Conservation (phyloP, 257 asterid genomes). For the Orobanche coerulescens region DNA sequence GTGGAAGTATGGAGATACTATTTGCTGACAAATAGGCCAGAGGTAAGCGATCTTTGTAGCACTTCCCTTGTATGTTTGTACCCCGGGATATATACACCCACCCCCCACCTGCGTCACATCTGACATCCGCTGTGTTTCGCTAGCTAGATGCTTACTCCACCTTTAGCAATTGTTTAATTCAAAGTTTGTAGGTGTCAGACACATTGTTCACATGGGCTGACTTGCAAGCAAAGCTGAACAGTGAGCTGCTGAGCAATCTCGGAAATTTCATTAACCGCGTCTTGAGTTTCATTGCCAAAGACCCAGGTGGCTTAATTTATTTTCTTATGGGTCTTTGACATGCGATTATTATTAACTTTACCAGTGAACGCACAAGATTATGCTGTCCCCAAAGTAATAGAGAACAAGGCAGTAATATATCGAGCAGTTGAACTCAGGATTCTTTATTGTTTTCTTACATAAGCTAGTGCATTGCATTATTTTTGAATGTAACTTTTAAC, state of each 20-base stretch:
- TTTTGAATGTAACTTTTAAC: neutral
- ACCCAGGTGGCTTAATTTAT: slow-evolving; percentile 48
- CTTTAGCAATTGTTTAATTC: neutral
- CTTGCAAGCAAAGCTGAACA: slow-evolving; percentile 81
- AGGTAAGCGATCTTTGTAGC: slow-evolving; percentile 44
- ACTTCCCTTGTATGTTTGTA: neutral
- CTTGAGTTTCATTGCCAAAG: slow-evolving; percentile 89
- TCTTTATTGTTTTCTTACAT: neutral
- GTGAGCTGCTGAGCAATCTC: slow-evolving; percentile 77
- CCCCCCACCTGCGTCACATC: slow-evolving; percentile 6
- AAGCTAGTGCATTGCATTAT: neutral
- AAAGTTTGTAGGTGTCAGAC: slow-evolving; percentile 61
- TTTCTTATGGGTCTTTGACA: neutral
- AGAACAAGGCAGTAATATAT: too few relatives aligned
- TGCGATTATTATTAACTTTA: slow-evolving; percentile 1
- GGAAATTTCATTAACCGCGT: slow-evolving; percentile 92
- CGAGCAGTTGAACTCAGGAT: too few relatives aligned
- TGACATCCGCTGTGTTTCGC: neutral
- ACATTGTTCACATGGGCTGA: slow-evolving; percentile 94
- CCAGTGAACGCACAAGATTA: neutral
- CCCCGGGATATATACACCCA: neutral
- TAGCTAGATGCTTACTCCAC: slow-evolving; percentile 2
- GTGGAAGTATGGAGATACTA: slow-evolving; percentile 99
- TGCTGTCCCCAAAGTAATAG: neutral
- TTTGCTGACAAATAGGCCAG: slow-evolving; percentile 90